Evolutionary conservation across 2,329 filamentous ascomycete species (phyloP), one percentile per base, ranked within the genome.

Genomic region (Talaromyces sp.): DNA sequence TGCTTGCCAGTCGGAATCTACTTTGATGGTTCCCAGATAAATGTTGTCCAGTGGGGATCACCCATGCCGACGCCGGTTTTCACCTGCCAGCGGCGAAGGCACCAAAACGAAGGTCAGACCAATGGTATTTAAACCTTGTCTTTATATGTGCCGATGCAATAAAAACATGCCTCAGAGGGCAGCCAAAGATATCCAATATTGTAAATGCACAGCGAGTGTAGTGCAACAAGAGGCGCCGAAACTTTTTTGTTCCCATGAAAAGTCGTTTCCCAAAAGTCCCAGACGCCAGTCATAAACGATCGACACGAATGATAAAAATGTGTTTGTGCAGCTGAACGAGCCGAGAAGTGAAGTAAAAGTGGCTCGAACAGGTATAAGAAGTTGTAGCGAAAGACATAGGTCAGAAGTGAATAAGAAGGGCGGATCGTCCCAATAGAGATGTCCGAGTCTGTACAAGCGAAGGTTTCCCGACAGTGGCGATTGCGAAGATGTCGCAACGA

Each of bases 141-240:
- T 49, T 58, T 69, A 63, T 70, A 68, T 69, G 65, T 72, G 63
- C 63, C 61, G 56, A 72, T 70, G 67, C 67, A 66, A 64, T 59
- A 58, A 60, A 64, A 61, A 57, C 54, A 61, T 57, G 54, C 59
- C 51, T 66, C 64, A 60, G 64, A 59, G 66, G 51, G 20, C 17
- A 24, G n/a, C 19, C 37, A 62, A 47, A 49, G 61, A 56, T 57
- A 60, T 65, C 56, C 64, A 64, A 53, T 16, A 48, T 59, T 71
- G 58, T 63, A 66, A n/a, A 62, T 64, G 70, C 71, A 74, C 69
- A 73, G 64, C 69, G 70, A 74, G 63, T 68, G 69, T 65, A 65
- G 68, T 71, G 69, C 67, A 67, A 57, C 54, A 64, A 69, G 58
- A 60, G 60, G 65, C 63, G 59, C 65, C 67, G 49, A 59, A 63